A percentile compares a stretch with the other conserved stretches of the same genome.
These are phyloP conservation scores for Pseudogymnoascus verrucosus DNA, from an alignment of 2,329 filamentous ascomycete species.

Conservation along the genomic window DNA sequence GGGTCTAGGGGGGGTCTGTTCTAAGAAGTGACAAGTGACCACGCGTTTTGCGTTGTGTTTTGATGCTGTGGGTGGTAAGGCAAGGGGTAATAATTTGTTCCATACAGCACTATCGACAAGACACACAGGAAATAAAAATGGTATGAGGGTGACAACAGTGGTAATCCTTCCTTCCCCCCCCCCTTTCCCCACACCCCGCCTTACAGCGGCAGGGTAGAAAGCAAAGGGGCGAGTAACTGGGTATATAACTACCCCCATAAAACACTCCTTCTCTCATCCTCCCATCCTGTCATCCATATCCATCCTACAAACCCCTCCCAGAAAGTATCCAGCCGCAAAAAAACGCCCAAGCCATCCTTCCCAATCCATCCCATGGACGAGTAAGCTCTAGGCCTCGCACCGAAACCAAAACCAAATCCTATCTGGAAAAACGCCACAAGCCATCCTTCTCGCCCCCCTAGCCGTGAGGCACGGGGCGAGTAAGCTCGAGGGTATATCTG, in stretches of 20 bases:
- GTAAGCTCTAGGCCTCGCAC: background rate
- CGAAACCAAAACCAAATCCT: background rate
- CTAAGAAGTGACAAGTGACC: too few relatives aligned
- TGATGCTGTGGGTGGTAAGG: too few relatives aligned
- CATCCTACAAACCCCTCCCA: background rate
- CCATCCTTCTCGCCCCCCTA: background rate
- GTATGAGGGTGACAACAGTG: too few relatives aligned
- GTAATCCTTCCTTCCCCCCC: too few relatives aligned
- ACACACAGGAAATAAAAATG: too few relatives aligned
- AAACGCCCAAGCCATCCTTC: conserved; percentile 4
- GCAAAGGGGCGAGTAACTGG: background rate
- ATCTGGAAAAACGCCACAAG: background rate
- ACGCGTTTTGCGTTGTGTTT: too few relatives aligned
- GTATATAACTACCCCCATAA: background rate
- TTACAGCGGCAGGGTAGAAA: too few relatives aligned
- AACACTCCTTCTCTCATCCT: background rate
- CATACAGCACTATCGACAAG: too few relatives aligned
- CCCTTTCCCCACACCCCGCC: too few relatives aligned
- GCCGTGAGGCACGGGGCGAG: background rate
- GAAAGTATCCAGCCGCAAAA: background rate
- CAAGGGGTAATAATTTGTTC: too few relatives aligned
- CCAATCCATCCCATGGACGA: background rate
- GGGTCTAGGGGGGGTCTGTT: too few relatives aligned
- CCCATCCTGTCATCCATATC: too few relatives aligned
- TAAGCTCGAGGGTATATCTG: background rate